A percentile compares a stretch with the other conserved stretches of the same genome.
Conservation (phyloP, 1,284 basidiomycete species). For the Microbotryum lychnidis-dioicae region DNA sequence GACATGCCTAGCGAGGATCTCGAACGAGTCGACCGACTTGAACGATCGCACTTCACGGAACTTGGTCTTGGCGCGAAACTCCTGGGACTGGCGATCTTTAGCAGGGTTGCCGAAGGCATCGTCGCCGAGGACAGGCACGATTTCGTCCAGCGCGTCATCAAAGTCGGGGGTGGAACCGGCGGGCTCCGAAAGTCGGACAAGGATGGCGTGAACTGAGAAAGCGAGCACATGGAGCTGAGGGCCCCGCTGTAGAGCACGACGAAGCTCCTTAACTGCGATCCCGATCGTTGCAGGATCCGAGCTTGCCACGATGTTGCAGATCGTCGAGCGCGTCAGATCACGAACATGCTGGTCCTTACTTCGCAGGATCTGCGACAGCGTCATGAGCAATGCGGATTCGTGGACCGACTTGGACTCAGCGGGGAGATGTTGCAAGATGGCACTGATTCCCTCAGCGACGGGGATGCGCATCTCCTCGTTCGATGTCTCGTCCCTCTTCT, state of each 20-base stretch:
- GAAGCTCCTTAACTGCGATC: slow-evolving; percentile 67
- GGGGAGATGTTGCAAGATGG: slow-evolving; percentile 76
- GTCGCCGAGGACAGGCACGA: slow-evolving; percentile 75
- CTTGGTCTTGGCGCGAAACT: slow-evolving; percentile 72
- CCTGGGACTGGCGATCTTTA: slow-evolving; percentile 79
- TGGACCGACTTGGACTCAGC: slow-evolving; percentile 59
- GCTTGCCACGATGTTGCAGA: slow-evolving; percentile 69
- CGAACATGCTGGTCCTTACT: slow-evolving; percentile 91
- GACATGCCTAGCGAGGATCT: slow-evolving; percentile 65
- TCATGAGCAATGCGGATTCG: slow-evolving; percentile 69
- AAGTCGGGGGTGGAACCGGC: slow-evolving; percentile 45
- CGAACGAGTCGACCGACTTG: slow-evolving; percentile 75
- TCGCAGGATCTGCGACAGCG: slow-evolving; percentile 76
- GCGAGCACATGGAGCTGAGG: slow-evolving; percentile 92
- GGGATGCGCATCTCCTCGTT: slow-evolving; percentile 77
- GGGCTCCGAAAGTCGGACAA: slow-evolving; percentile 62
- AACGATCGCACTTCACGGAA: slow-evolving; percentile 78
- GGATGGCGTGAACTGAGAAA: slow-evolving; percentile 70
- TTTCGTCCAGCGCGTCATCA: slow-evolving; percentile 67
- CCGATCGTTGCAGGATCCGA: slow-evolving; percentile 70
- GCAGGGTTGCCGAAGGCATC: slow-evolving; percentile 92
- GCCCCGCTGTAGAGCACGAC: slow-evolving; percentile 73
- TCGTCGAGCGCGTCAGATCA: slow-evolving; percentile 74
- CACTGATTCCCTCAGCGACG: slow-evolving; percentile 76
- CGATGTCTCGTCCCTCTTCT: slow-evolving; percentile 65